Evolutionary conservation across 768 basidiomycete species (phyloP), one percentile per base, ranked within the genome.

Genomic region (Strobilomyces echinocephalus): DNA sequence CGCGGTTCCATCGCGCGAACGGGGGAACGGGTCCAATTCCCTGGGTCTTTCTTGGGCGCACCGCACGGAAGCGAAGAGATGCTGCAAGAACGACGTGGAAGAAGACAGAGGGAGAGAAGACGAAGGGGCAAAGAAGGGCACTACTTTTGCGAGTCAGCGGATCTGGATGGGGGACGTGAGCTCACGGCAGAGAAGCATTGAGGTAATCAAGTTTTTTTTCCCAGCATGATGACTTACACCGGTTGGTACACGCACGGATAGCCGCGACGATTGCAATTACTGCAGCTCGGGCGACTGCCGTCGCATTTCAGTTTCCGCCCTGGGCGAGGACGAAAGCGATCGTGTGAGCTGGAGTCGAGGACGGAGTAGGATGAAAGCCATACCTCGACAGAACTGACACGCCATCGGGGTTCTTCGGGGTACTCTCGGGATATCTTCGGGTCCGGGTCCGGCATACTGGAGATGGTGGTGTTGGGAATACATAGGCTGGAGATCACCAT

Each of bases 241-340:
- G 87, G 82, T 20, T 73, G 63, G 64, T 88, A 88, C 42, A 63
- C 60, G 60, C 87, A 88, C 2, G 80, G 76, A 56, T 75, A 76
- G 21, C 76, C 75, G 34, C 87, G 78, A 53, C 76, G 76, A 61
- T 79, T 74, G 67, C 87, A 88, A 63, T 88, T 87, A 33, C 72
- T 74, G 65, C 87, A 88, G 34, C 79, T 78, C 3, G 84, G 84
- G 28, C 78, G 76, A 48, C 65, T 59, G 14, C 87, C 87, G 59
- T 87, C 84, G 63, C 87, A 88, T 69, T 87, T 88, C 50, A 88
- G 66, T 67, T 87, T 87, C 55, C 85, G 76, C 6, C 82, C 85
- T 87, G 59, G 26, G 41, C 12, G 38, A 28, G 34, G 45, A 34
- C 4, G 49, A 46, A 1, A 52, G 11, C 10, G n/a, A 45, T 52